phyloP scores from a whole-genome alignment of 2,329 filamentous ascomycete species.

The Leptosphaerulina australis region DNA sequence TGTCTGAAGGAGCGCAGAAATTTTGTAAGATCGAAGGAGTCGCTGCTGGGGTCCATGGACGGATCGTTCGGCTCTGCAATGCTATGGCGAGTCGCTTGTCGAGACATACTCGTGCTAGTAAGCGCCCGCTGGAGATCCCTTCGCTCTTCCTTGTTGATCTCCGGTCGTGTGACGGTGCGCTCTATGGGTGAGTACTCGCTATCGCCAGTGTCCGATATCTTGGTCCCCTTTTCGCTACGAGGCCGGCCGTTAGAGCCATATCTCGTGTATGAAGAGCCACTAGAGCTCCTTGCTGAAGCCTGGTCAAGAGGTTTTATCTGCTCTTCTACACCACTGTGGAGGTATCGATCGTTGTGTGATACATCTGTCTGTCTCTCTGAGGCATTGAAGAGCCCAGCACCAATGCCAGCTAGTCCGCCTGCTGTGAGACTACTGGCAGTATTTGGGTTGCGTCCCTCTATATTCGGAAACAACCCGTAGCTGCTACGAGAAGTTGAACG shows the following conservation, averaged over 20 bases:
- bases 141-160: slow-evolving; percentile 35
- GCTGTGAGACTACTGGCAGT: not conserved
- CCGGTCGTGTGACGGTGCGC: slow-evolving; percentile 23
- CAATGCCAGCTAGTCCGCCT: slow-evolving; percentile 6
- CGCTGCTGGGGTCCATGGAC: slow-evolving; percentile 58
- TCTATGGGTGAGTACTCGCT: slow-evolving; percentile 15
- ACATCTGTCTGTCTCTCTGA: not conserved
- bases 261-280: slow-evolving; percentile 29
- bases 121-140: slow-evolving; percentile 37
- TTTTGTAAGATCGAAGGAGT: slow-evolving; percentile 61
- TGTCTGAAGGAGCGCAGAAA: slow-evolving; percentile 58
- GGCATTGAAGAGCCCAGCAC: slow-evolving; percentile 9
- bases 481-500: slow-evolving; percentile 6
- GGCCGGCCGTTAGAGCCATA: slow-evolving; percentile 20
- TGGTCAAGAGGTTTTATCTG: slow-evolving; percentile 20
- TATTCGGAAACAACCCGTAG: slow-evolving; percentile 9
- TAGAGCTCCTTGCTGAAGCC: slow-evolving; percentile 20
- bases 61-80: slow-evolving; percentile 51
- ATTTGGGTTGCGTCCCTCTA: slow-evolving; percentile 5
- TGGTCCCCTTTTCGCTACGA: slow-evolving; percentile 11
- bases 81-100: slow-evolving; percentile 28
- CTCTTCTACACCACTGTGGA: slow-evolving; percentile 18
- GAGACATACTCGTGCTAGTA: slow-evolving; percentile 29
- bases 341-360: not conserved
- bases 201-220: slow-evolving; percentile 12